Evolutionary conservation across 2,329 filamentous ascomycete genomes (phyloP).

Genomic region (Fusarium tupiense): DNA sequence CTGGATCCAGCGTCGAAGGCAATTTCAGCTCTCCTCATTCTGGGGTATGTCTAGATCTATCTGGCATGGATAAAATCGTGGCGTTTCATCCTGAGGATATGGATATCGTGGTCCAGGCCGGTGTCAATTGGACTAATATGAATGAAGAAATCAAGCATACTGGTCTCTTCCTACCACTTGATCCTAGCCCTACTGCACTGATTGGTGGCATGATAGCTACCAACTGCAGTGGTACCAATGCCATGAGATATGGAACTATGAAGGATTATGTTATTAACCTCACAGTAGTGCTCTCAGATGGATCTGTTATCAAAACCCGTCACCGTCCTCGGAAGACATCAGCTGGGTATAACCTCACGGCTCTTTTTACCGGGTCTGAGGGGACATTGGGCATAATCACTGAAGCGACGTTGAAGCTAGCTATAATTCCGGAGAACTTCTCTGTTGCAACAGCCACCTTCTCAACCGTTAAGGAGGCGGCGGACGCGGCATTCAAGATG

Average conservation of each 20-base stretch:
- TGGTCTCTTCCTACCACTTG: conserved; percentile 75
- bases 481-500: conserved; percentile 70
- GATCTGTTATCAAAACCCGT: conserved; percentile 72
- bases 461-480: conserved; percentile 67
- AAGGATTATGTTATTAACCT: conserved; percentile 79
- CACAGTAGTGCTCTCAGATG: conserved; percentile 76
- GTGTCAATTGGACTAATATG: conserved; percentile 73
- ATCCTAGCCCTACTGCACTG: conserved; percentile 70
- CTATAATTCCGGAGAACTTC: conserved; percentile 69
- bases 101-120: conserved; percentile 77
- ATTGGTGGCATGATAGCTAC: conserved; percentile 72
- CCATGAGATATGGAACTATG: conserved; percentile 76
- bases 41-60: conserved; percentile 76
- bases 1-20: conserved; percentile 77
- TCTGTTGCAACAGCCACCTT: conserved; percentile 73
- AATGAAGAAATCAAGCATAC: conserved; percentile 71
- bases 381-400: conserved; percentile 78
- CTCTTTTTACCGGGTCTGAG: conserved; percentile 75
- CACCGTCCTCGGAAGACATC: conserved; percentile 73
- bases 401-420: conserved; percentile 74
- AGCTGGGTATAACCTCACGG: conserved; percentile 77
- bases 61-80: conserved; percentile 72
- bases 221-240: conserved; percentile 71
- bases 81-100: conserved; percentile 73
- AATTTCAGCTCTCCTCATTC: conserved; percentile 75